Evolutionary conservation across 1,284 basidiomycete species (phyloP), one percentile per base, ranked within the genome.

Genomic region (Ceratobasidium sp.): DNA sequence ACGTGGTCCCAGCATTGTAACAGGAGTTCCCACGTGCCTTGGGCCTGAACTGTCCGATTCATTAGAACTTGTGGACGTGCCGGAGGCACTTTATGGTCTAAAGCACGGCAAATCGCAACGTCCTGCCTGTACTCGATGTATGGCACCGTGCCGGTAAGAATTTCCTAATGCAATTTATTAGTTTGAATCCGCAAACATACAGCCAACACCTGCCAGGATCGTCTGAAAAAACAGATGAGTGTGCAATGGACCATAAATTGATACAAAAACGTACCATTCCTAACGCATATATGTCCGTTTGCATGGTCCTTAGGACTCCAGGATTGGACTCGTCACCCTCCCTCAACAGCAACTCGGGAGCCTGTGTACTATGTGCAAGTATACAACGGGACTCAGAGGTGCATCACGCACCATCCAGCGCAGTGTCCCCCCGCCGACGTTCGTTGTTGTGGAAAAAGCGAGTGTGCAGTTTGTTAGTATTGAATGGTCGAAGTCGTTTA

Each of bases 221-320:
- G 54, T 56, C 54, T 56, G 29, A 27, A 24, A 24, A n/a, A 27
- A 6, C n/a, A 56, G n/a, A 9, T 29, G 41, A 36, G 36, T 11
- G 41, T 11, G 14, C 31, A 4, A 36, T n/a, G 19, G 19, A 17
- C 5, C 5, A 29, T 60, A 36, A 33, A 9, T 60, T 7, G 2
- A 19, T n/a, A 17, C 6, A 36, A 60, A 60, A 17, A n/a, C 57
- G 19, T 27, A 60, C 57, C 57, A 60, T 60, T 60, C 57, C 57
- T 36, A 60, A n/a, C 17, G 57, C 57, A 60, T 60, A 44, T 36
- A 60, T 36, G 19, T 60, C 57, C 6, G 36, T 41, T 41, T 41
- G 36, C 4, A 11, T 41, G 4, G 36, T 41, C 11, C 36, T 41
- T 41, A 41, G 36, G 6, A 41, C 11, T 41, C 11, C 36, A 5